Evolutionary conservation across 2,329 filamentous ascomycete species (phyloP).

Genomic region (Tolypocladium capitatum): DNA sequence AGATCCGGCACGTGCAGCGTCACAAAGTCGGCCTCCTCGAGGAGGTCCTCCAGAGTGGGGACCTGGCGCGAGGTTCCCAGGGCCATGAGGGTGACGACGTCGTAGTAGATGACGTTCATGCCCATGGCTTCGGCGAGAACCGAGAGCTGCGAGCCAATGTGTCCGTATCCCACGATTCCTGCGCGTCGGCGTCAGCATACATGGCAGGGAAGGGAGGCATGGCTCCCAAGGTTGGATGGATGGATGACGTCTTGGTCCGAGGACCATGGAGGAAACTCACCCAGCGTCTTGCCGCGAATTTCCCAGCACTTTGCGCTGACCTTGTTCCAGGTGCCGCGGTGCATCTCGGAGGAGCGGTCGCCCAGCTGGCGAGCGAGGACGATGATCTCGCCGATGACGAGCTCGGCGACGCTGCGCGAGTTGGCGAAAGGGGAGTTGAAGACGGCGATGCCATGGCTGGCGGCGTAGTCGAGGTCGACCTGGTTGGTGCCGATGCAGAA

Average conservation of each 20-base stretch:
- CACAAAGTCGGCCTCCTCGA: slow-evolving; percentile 77
- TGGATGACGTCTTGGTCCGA: too few species aligned
- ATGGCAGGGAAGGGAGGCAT: not conserved
- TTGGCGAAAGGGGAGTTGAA: slow-evolving; percentile 99
- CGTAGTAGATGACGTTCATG: slow-evolving; percentile 96
- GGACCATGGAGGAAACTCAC: slow-evolving; percentile 24
- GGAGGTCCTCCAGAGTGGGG: slow-evolving; percentile 59
- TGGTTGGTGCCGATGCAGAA: slow-evolving; percentile 99
- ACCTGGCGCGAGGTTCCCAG: slow-evolving; percentile 82
- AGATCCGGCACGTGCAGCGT: slow-evolving; percentile 91
- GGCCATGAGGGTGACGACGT: slow-evolving; percentile 87
- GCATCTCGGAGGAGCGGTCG: slow-evolving; percentile 88
- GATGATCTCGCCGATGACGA: slow-evolving; percentile 92
- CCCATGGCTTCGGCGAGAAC: slow-evolving; percentile 96
- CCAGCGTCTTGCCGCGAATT: slow-evolving; percentile 91
- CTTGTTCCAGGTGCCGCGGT: slow-evolving; percentile 94
- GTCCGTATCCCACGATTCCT: slow-evolving; percentile 91
- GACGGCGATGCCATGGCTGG: slow-evolving; percentile 77
- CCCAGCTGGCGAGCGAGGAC: slow-evolving; percentile 79
- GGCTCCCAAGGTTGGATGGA: too few species aligned
- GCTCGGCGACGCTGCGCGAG: slow-evolving; percentile 88
- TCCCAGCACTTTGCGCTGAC: slow-evolving; percentile 96
- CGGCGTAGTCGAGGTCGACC: slow-evolving; percentile 75
- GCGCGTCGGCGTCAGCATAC: not conserved
- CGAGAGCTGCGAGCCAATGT: slow-evolving; percentile 91